Conservation (phyloP, 164 flowering plant species). For the Santalum album region DNA sequence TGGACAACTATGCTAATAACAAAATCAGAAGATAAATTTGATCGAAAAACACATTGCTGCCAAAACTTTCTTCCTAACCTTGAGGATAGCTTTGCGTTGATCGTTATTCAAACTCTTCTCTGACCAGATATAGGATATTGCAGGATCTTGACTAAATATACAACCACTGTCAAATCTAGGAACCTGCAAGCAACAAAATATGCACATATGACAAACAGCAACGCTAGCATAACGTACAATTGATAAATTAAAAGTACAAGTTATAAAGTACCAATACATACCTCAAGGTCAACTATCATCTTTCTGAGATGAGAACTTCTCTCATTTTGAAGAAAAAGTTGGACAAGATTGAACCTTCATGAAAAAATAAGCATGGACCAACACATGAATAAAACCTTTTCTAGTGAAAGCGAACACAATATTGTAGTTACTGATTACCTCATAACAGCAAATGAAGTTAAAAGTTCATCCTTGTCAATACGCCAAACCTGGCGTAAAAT, state of each 20-base stretch:
- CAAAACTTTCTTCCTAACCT: slow-evolving; percentile 30
- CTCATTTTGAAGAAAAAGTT: slow-evolving; percentile 53
- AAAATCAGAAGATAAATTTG: slow-evolving; percentile 1
- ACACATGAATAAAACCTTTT: background rate
- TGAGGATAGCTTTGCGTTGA: slow-evolving; percentile 82
- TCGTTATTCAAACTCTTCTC: slow-evolving; percentile 80
- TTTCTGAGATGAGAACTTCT: slow-evolving; percentile 61
- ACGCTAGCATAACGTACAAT: background rate
- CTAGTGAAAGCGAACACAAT: background rate
- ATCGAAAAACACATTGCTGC: background rate
- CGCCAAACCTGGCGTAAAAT: slow-evolving; percentile 60
- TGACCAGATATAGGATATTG: slow-evolving; percentile 79
- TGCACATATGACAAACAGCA: background rate
- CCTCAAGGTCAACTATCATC: slow-evolving; percentile 90
- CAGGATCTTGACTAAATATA: slow-evolving; percentile 90
- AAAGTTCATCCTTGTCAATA: slow-evolving; percentile 78
- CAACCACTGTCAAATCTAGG: slow-evolving; percentile 92
- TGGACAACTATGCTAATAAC: background rate
- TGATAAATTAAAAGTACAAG: background rate
- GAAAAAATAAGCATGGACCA: slow-evolving; percentile 11
- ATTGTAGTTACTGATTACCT: slow-evolving; percentile 33
- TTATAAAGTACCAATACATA: background rate
- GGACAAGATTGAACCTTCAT: slow-evolving; percentile 80
- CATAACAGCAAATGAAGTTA: slow-evolving; percentile 71
- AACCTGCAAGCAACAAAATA: slow-evolving; percentile 25